Evolutionary conservation across 2,329 filamentous ascomycete species (phyloP).

Genomic region (Rutstroemia sp.): DNA sequence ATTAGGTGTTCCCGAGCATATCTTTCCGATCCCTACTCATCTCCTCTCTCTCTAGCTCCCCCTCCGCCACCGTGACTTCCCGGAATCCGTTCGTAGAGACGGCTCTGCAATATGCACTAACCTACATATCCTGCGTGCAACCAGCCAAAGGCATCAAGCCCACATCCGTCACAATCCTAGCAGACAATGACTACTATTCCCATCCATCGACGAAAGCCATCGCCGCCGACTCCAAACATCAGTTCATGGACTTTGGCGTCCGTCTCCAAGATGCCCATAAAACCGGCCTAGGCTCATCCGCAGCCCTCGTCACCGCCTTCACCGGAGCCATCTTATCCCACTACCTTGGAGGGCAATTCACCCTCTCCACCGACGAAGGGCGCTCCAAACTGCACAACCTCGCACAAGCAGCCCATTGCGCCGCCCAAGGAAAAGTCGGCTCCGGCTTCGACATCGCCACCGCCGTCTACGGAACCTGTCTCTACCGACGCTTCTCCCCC

Average conservation of each 20-base stretch:
- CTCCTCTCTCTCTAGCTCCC: conserved; percentile 9
- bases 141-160: conserved; percentile 49
- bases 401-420: conserved; percentile 87
- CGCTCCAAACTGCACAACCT: conserved; percentile 76
- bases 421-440: conserved; percentile 93
- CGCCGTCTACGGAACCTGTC: conserved; percentile 84
- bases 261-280: conserved; percentile 78
- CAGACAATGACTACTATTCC: conserved; percentile 96
- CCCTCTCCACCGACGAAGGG: conserved; percentile 46
- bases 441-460: conserved; percentile 93
- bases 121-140: conserved; percentile 54
- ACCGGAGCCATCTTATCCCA: conserved; percentile 70
- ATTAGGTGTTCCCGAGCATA: background rate
- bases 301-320: conserved; percentile 84
- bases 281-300: conserved; percentile 90
- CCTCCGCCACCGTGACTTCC: conserved; percentile 25
- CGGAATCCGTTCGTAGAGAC: conserved; percentile 89
- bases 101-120: conserved; percentile 78
- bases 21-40: background rate
- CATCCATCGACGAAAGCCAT: conserved; percentile 40
- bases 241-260: conserved; percentile 71
- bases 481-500: conserved; percentile 90
- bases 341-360: conserved; percentile 58
- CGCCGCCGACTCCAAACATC: conserved; percentile 35
- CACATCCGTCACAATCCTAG: conserved; percentile 75